Evolutionary conservation across 2,329 filamentous ascomycete genomes (phyloP), one percentile per base, ranked within the genome.

Genomic region (Colletotrichum australisinense): DNA sequence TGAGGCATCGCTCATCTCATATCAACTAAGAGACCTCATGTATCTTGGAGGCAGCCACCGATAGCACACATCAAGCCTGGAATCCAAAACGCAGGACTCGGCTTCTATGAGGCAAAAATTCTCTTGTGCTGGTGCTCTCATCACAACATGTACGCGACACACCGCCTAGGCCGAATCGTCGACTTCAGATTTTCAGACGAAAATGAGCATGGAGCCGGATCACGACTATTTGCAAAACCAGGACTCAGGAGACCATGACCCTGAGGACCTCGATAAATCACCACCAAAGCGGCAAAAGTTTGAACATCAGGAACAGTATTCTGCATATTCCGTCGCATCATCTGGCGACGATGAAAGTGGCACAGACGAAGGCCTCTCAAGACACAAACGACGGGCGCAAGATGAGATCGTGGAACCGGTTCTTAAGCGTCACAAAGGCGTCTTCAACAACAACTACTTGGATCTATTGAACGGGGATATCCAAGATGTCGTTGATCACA

Each of bases 391-490:
- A 16, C 75, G 76, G 7, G 79, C 79, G 0, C 75, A 79, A 19
- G 75, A 77, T 5, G 28, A 78, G 72, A 16, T 65, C 30, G 64
- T 68, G 30, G 78, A 77, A 7, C 84, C 85, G 26, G 63, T 71
- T 3, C 83, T 86, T 74, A 90, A 90, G 76, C 84, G 87, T 38
- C 80, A 80, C 59, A 86, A 80, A 68, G 82, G 83, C 5, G 52
- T 79, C 3, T 79, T 89, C 70, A 89, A 87, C 74, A 75, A 75
- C 6, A 81, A 80, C 5, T 91, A 91, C 73, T 78, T 90, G 14
- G 79, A 82, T 28, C 78, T 91, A 1, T 83, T 91, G 35, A 92
- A 93, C 75, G 81, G 84, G 26, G 88, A 90, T 32, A 90, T 93
- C 66, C 80, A 86, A n/a, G 88, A 91, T 76, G 87, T 86, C 14